Evolutionary conservation across 1,284 basidiomycete genomes (phyloP).

Genomic region (Phellinidium pouzarii): DNA sequence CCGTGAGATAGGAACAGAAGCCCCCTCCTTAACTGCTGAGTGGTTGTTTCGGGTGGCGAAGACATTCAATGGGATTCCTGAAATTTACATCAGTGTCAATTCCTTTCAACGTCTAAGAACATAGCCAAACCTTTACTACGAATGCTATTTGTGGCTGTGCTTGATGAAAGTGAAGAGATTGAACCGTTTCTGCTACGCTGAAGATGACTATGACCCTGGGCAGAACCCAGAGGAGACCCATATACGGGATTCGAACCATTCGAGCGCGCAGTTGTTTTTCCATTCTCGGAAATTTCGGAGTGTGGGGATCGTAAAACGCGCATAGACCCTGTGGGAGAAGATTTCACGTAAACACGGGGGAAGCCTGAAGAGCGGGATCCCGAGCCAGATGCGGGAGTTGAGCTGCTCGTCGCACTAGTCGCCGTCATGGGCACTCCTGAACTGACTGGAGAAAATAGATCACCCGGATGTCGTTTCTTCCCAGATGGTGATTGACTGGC

Average conservation of each 20-base stretch:
- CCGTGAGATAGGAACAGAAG: not conserved
- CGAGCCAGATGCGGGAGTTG: conserved; percentile 4
- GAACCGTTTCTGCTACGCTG: not conserved
- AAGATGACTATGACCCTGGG: not conserved
- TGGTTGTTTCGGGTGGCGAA: conserved; percentile 1
- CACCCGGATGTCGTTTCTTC: not conserved
- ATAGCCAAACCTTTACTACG: not conserved
- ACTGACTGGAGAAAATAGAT: not conserved
- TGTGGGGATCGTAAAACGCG: not conserved
- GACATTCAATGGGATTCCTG: conserved; percentile 2
- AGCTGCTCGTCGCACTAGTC: conserved; percentile 1
- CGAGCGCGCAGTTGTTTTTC: not conserved
- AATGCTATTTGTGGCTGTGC: not conserved
- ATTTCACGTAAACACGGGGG: not conserved
- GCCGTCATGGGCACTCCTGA: conserved; percentile 10
- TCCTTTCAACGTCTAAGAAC: not conserved
- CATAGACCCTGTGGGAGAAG: not conserved
- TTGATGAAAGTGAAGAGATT: not conserved
- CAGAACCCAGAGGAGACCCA: not conserved
- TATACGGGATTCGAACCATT: not conserved
- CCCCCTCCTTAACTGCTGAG: not conserved
- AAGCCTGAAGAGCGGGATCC: conserved; percentile 2
- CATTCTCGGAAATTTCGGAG: not conserved
- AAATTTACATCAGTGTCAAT: not conserved
- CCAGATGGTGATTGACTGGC: not conserved